Base-by-base conservation (phyloP, 1,139 yeast genomes). In the Saccharomyces hybrid region DNA sequence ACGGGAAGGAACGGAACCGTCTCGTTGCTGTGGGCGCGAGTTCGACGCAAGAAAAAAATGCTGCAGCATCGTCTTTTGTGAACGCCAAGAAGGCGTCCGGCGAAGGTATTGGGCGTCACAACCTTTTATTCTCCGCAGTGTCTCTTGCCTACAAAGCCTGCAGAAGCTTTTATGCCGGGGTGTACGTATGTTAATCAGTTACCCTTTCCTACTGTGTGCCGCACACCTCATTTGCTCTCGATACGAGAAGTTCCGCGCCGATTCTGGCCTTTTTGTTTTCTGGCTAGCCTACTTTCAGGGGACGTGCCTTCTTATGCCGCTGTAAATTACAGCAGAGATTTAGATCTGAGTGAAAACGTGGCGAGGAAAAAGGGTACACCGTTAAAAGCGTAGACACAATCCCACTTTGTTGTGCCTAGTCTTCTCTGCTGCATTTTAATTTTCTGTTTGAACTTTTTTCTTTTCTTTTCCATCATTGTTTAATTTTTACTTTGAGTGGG, bases 351-450 rank as follows among this genome's bases (percentile, higher is more conserved):
- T 9, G 25, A 20, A 20, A 20, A 20, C 44, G 44, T 38, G 23
- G 44, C 23, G 44, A 38, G 44, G 25, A 38, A 16, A 20, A 38
- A 20, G 44, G 26, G n/a, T 9, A 38, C n/a, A 11, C 44, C 44
- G 44, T 38, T 38, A 38, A 38, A 38, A 38, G 44, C 44, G 44
- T 38, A 38, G 44, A 38, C 44, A 38, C 44, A 38, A 38, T 20
- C 25, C 25, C 25, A 20, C 25, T 38, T 9, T 16, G 44, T 38
- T 38, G 44, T 38, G 44, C 44, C 44, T 38, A 11, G 44, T 38
- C 25, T 38, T 38, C 44, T 38, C 44, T 38, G 44, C 44, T 20
- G 44, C 26, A 38, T 38, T 38, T 38, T 38, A 9, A 20, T 38
- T 38, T 9, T 38, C 13, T 38, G n/a, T 20, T 38, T 26, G 44